Percentiles rank a stretch among this genome's conserved stretches.
Evolutionary conservation across 2,329 filamentous ascomycete species (phyloP).

Genomic region (Trichophaea hybrida): DNA sequence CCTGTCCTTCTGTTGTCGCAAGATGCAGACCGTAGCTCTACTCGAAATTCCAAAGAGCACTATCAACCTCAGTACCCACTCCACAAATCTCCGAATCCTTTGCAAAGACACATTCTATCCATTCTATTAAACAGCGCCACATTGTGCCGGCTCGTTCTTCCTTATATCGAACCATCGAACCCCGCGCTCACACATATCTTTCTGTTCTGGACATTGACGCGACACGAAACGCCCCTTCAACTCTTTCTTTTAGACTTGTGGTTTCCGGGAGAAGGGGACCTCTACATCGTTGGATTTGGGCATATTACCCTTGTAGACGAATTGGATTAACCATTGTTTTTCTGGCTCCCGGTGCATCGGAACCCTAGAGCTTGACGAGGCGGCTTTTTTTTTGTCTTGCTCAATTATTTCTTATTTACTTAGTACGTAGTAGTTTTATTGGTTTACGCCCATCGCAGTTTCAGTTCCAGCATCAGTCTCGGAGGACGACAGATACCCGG

Average conservation of each 20-base stretch:
- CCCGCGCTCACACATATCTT: neutral
- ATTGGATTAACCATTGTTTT: neutral
- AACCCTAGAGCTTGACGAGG: neutral
- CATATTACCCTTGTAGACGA: neutral
- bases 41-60: neutral
- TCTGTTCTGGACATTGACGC: neutral
- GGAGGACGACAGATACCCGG: too few relatives aligned
- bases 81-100: neutral
- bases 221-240: neutral
- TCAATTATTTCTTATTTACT: neutral
- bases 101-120: neutral
- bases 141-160: neutral
- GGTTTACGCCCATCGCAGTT: too few relatives aligned
- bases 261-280: neutral
- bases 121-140: neutral
- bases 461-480: too few relatives aligned
- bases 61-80: neutral
- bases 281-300: neutral
- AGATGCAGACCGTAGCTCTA: conserved; percentile 4
- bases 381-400: neutral
- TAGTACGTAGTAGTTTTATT: too few relatives aligned
- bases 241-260: neutral
- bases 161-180: neutral
- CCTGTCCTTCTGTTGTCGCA: neutral
- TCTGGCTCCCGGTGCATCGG: neutral